Base-by-base conservation (phyloP, 192 early-diverging fungal genomes). In the Coemansia sp. region DNA sequence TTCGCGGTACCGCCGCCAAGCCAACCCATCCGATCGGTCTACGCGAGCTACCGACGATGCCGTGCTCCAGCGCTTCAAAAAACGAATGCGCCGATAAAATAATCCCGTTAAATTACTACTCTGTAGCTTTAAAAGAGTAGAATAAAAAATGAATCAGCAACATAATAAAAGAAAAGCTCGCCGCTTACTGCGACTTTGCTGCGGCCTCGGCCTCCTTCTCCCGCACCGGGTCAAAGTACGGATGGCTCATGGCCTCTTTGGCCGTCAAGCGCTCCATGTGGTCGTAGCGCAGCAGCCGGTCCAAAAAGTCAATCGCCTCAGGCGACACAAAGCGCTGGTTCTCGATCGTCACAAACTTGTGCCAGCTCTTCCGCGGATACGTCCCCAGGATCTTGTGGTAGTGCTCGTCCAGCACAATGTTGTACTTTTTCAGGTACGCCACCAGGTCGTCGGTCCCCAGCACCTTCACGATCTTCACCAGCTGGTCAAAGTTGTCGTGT, bases 381-480 rank as follows among this genome's bases (percentile, higher is more conserved):
- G 84, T 84, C 76, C 93, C 94, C n/a, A 99, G 82, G 69, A 97
- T 93, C 61, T 92, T 88, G 65, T 97, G 88, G 79, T 95, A 97
- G 62, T 92, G 91, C 42, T 85, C 82, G 78, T 94, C 91, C 59
- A 98, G 84, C 64, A 89, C 87, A 72, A 99, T 91, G 57, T 93
- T 89, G 79, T 99, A 99, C 77, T 98, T 98, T 65, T 94, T 90
- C 60, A 97, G 68, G 68, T 99, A 99, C 23, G 85, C 85, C 66
- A 90, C 87, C 52, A 99, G 83, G 28, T 96, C 94, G 66, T 99
- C 95, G 23, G 97, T 99, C 5, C 97, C 97, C 52, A 99, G 84
- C 4, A 99, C 94, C 71, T 94, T 94, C 52, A 95, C 95, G 74
- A 99, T 99, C 80, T 95, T 95, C 53, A 99, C 97, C 65, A 99